These are phyloP conservation scores for Diatrype stigma DNA, from an alignment of 2,329 filamentous ascomycete species.

Conservation along the genomic window DNA sequence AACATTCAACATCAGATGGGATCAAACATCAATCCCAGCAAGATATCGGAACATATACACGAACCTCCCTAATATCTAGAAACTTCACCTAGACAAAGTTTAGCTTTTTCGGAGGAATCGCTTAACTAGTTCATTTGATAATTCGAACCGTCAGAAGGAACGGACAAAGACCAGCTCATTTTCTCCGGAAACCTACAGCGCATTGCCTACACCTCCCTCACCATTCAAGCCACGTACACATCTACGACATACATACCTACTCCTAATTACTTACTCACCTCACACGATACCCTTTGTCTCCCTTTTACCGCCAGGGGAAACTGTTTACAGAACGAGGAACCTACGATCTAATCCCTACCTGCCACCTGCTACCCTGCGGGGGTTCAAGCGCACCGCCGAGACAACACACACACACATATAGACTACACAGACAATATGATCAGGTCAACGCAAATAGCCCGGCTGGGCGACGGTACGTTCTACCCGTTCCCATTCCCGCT, in stretches of 20 bases:
- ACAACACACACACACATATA: background rate
- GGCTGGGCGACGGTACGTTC: slow-evolving; percentile 70
- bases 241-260: slow-evolving; percentile 1
- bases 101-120: background rate
- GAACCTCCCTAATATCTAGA: background rate
- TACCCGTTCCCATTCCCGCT: slow-evolving; percentile 2
- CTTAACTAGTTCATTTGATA: background rate
- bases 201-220: background rate
- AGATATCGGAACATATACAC: too few species aligned
- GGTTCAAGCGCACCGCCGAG: background rate
- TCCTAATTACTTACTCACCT: background rate
- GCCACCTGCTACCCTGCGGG: background rate
- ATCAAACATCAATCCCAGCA: too few species aligned
- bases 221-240: slow-evolving; percentile 18
- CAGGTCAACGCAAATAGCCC: slow-evolving; percentile 86
- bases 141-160: background rate
- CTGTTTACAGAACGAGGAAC: background rate
- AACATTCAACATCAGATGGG: too few species aligned
- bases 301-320: too few species aligned
- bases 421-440: slow-evolving; percentile 59
- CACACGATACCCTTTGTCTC: background rate
- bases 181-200: slow-evolving; percentile 5
- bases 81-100: background rate
- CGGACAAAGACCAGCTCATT: background rate
- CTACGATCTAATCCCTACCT: background rate